Conservation (phyloP, 1,284 basidiomycete genomes). For the Boletus smithii region DNA sequence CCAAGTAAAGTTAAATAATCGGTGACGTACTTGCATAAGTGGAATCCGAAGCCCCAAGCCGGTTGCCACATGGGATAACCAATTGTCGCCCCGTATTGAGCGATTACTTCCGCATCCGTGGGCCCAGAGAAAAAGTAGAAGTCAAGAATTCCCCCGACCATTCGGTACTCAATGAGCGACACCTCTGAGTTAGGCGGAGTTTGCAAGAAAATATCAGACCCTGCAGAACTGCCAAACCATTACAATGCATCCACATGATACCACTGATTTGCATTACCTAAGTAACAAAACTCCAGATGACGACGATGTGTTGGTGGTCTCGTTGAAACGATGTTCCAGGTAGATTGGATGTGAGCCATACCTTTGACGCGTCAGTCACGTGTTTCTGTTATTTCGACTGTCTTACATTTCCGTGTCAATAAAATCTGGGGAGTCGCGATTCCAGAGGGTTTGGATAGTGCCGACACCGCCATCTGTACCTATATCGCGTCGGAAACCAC, state of each 20-base stretch:
- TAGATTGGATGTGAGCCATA: conserved; percentile 74
- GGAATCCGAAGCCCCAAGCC: conserved; percentile 68
- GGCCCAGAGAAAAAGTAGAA: conserved; percentile 74
- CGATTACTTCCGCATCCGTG: conserved; percentile 56
- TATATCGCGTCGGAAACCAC: conserved; percentile 63
- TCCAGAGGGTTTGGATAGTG: conserved; percentile 71
- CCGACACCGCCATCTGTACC: conserved; percentile 49
- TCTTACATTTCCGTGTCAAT: conserved; percentile 59
- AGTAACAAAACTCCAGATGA: conserved; percentile 71
- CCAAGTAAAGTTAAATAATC: background rate
- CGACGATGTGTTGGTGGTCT: conserved; percentile 45
- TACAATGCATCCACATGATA: background rate
- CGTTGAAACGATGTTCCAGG: conserved; percentile 59
- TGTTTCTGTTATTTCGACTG: background rate
- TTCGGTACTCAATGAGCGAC: conserved; percentile 62
- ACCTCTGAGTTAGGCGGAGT: conserved; percentile 49
- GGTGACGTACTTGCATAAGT: conserved; percentile 53
- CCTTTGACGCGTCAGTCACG: conserved; percentile 17
- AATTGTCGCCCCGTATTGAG: conserved; percentile 61
- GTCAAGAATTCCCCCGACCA: conserved; percentile 64
- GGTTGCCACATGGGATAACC: conserved; percentile 68
- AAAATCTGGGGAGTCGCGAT: conserved; percentile 58
- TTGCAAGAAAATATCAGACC: conserved; percentile 61
- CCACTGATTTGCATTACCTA: conserved; percentile 37
- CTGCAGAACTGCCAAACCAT: conserved; percentile 41